These are phyloP conservation scores for Diaporthe sp. DNA, from an alignment of 2,329 filamentous ascomycete genomes.

Conservation along the genomic window DNA sequence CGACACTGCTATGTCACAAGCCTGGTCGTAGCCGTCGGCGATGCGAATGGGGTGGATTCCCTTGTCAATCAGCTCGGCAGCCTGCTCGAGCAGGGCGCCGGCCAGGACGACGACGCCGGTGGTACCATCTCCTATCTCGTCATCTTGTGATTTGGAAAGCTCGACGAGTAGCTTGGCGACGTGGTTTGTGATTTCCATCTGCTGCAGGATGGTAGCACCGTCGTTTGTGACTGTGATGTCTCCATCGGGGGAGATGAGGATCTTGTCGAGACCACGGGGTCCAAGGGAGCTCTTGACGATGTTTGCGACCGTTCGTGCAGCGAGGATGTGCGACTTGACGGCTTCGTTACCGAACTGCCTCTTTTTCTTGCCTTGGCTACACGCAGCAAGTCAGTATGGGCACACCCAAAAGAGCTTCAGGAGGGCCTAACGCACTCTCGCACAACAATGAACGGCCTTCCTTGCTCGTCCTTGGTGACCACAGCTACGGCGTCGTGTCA, in stretches of 20 bases:
- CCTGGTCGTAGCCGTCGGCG: constrained; percentile 97
- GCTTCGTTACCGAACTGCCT: constrained; percentile 96
- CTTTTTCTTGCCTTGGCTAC: constrained; percentile 96
- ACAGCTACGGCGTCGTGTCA: constrained; percentile 56
- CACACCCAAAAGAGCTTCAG: constrained; percentile 1
- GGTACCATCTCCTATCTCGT: constrained; percentile 98
- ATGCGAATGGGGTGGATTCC: constrained; percentile 99
- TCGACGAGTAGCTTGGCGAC: constrained; percentile 97
- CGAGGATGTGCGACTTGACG: constrained; percentile 97
- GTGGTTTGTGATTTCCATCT: constrained; percentile 99
- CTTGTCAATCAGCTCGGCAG: constrained; percentile 98
- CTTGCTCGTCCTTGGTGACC: constrained; percentile 96
- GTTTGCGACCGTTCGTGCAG: constrained; percentile 93
- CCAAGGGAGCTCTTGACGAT: constrained; percentile 98
- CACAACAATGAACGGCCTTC: constrained; percentile 96
- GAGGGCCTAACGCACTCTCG: constrained; percentile 78
- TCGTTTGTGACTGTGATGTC: constrained; percentile 99
- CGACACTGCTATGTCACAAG: constrained; percentile 94
- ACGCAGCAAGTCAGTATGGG: constrained; percentile 37
- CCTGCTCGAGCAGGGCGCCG: constrained; percentile 94
- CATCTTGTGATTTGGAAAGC: constrained; percentile 97
- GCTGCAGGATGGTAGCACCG: constrained; percentile 94
- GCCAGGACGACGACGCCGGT: constrained; percentile 97
- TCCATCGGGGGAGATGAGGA: constrained; percentile 97
- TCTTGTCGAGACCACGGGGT: constrained; percentile 97